phyloP scores from a whole-genome alignment of 2,329 filamentous ascomycete genomes.

The Clonostachys rhizophaga region DNA sequence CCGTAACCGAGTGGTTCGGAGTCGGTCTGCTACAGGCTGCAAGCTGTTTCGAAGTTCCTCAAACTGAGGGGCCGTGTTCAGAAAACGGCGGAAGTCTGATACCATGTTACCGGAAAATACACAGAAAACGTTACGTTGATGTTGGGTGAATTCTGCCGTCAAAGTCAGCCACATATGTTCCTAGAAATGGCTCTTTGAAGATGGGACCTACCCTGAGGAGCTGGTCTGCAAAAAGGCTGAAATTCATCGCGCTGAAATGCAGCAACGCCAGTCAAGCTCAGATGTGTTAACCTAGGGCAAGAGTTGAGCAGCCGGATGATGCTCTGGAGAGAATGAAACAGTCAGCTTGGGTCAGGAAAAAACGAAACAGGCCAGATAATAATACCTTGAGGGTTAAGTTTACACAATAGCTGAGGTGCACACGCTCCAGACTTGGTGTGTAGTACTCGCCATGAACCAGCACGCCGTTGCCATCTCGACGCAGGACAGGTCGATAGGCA shows the following conservation, averaged over 20 bases:
- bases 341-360: background rate
- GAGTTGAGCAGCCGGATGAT: slow-evolving; percentile 86
- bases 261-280: slow-evolving; percentile 90
- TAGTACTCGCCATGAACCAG: slow-evolving; percentile 47
- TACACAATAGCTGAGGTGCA: slow-evolving; percentile 93
- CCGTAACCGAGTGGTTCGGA: background rate
- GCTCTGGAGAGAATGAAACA: slow-evolving; percentile 49
- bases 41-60: slow-evolving; percentile 32
- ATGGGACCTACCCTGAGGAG: slow-evolving; percentile 59
- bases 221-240: slow-evolving; percentile 78
- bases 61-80: slow-evolving; percentile 56
- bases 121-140: slow-evolving; percentile 93
- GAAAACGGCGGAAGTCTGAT: slow-evolving; percentile 66
- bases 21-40: slow-evolving; percentile 2
- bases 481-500: slow-evolving; percentile 46
- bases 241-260: slow-evolving; percentile 86
- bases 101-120: slow-evolving; percentile 93
- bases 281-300: slow-evolving; percentile 87
- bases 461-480: slow-evolving; percentile 42
- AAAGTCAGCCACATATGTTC: slow-evolving; percentile 13
- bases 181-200: background rate
- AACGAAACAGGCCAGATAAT: no score
- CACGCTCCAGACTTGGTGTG: slow-evolving; percentile 73
- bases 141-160: slow-evolving; percentile 80
- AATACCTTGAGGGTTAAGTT: slow-evolving; percentile 72